These are phyloP conservation scores for Stemphylium vesicarium DNA, from an alignment of 2,329 filamentous ascomycete species.

Conservation along the genomic window DNA sequence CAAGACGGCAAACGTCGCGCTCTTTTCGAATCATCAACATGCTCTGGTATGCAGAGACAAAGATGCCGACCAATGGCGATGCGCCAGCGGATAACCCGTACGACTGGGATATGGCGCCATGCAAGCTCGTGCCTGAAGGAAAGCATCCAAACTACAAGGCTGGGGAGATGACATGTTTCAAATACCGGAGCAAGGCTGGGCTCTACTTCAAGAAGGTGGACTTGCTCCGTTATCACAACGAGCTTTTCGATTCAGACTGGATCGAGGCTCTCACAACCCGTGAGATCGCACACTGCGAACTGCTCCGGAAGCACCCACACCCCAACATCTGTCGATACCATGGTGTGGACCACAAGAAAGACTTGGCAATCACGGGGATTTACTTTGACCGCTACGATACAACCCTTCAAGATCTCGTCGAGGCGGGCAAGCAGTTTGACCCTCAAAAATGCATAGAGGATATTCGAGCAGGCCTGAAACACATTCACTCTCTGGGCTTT, in stretches of 20 bases:
- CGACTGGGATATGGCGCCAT: neutral
- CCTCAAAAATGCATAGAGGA: neutral
- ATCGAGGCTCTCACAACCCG: neutral
- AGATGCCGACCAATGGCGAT: neutral
- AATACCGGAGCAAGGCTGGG: neutral
- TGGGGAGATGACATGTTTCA: neutral
- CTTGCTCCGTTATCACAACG: neutral
- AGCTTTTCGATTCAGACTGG: neutral
- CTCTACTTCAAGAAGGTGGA: neutral
- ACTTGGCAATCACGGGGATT: neutral
- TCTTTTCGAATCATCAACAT: neutral
- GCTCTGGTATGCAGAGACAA: neutral
- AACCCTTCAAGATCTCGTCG: neutral
- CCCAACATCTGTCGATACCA: neutral
- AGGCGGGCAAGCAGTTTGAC: neutral
- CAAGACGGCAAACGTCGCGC: neutral
- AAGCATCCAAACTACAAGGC: neutral
- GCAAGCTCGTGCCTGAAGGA: neutral
- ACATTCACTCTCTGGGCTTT: conserved; percentile 11
- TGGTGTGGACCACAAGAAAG: neutral
- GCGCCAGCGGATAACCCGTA: neutral
- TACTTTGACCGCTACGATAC: neutral
- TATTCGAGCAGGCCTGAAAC: conserved; percentile 1
- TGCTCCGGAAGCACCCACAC: neutral
- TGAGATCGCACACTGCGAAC: neutral